phyloP scores from a whole-genome alignment of 805 yeast genomes.

The Candida hispaniensis region DNA sequence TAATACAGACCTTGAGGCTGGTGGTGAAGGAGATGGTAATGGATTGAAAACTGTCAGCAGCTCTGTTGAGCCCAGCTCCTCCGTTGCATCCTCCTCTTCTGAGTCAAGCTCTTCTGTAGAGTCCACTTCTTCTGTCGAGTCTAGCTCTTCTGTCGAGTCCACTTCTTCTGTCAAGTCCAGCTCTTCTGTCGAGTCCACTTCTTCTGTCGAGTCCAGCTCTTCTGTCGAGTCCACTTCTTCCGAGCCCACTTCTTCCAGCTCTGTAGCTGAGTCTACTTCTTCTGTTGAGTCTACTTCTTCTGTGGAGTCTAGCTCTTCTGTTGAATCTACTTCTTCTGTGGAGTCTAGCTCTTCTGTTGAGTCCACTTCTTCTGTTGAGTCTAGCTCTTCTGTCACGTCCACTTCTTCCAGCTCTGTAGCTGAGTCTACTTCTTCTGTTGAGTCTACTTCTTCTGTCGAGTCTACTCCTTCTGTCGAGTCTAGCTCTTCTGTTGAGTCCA shows the following conservation, averaged over 20 bases:
- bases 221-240: not conserved
- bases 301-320: constrained; percentile 4
- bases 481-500: constrained; percentile 2
- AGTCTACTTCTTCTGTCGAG: constrained; percentile 1
- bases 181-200: constrained; percentile 1
- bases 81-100: not conserved
- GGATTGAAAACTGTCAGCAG: constrained; percentile 5
- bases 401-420: not conserved
- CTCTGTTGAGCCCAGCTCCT: constrained; percentile 2
- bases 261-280: constrained; percentile 1
- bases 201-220: constrained; percentile 1
- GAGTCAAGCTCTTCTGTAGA: not conserved
- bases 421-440: constrained; percentile 1
- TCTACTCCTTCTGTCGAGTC: constrained; percentile 1
- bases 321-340: constrained; percentile 1
- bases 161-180: constrained; percentile 3
- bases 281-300: constrained; percentile 2
- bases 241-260: constrained; percentile 6
- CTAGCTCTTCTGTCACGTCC: constrained; percentile 1
- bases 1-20: constrained; percentile 6
- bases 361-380: not conserved
- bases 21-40: constrained; percentile 11
- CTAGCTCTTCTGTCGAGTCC: not conserved
- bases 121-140: constrained; percentile 1
- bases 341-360: constrained; percentile 2